Base-by-base conservation (phyloP, 1,284 basidiomycete genomes). In the Tilletiopsis washingtonensis region DNA sequence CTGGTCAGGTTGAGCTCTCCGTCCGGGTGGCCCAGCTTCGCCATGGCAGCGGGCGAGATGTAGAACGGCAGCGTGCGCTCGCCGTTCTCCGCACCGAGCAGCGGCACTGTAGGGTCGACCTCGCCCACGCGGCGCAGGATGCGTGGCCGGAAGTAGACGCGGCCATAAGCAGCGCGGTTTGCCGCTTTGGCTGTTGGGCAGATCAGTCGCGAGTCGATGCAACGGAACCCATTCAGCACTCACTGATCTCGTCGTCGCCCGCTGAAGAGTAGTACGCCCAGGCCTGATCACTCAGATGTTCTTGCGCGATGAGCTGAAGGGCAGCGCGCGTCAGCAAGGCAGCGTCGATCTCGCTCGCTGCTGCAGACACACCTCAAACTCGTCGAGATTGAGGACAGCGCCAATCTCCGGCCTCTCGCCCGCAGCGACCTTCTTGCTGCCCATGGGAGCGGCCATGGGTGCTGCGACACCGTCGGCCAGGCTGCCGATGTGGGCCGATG, bases 1-100 rank as follows among this genome's bases (percentile, higher is more conserved):
- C 78, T 78, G 1, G 86, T 86, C 52, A 93, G 82, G 74, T 91
- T 91, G 40, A 91, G 77, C 75, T 94, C 91, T 17, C 91, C 91
- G 51, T 91, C 87, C 1, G 89, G 88, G 67, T 94, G 91, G 1
- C 89, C 89, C 3, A 93, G 78, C 64, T 85, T 85, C n/a, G 88
- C 89, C 57, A 91, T 82, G 4, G 88, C 90, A 20, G 85, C 86
- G 12, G 85, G 88, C 40, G 82, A 83, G 43, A 89, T 86, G 74
- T 90, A 91, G 15, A 71, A 24, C 3, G 67, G 68, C 5, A 69
- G 36, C 6, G 54, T 26, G 25, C 41, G 52, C 1, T 44, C 40
- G 41, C 47, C 51, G 6, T 5, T 20, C 7, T 9, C 45, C 11
- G 32, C 23, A 39, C 5, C 5, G 20, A 39, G 78, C 54, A 91